Evolutionary conservation across 495 filamentous ascomycete genomes (phyloP), one percentile per base, ranked within the genome.

Genomic region (Penicillium verhagenii): DNA sequence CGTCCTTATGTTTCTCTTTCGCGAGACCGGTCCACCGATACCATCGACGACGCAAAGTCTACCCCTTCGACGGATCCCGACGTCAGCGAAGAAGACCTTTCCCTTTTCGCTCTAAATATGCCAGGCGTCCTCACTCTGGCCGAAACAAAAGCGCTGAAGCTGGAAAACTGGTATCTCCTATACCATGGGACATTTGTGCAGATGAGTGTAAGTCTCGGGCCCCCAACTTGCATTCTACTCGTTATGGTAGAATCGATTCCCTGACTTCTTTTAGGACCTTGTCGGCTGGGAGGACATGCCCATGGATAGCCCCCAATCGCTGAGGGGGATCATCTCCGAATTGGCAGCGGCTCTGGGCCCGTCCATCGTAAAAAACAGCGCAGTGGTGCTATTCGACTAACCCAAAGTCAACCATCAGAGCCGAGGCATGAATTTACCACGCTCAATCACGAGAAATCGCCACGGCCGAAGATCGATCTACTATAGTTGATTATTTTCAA

Each of bases 261-360:
- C 63, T 56, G 50, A 66, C 44, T 43, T 61, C 1, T 48, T 63
- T 19, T 64, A 68, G 76, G 85, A 88, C 59, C 71, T 92, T 18
- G 78, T 85, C 19, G 71, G 75, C 7, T 96, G 89, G 89, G 81
- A 87, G 10, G 56, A 64, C n/a, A 80, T 85, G 56, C 59, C 75
- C 11, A 70, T 88, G 10, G 65, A 67, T 13, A 72, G 84, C 53
- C 65, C 76, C 4, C 68, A 72, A 23, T 74, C 76, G 0, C 57
- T 90, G 24, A 91, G 89, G 68, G 84, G 82, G 0, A 77, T 84
- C 35, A 71, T 94, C 38, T 89, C 82, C 6, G 90, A 96, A 63
- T 69, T 96, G 31, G 87, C 88, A 8, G 89, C 93, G 6, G 84
- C 79, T 4, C 71, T 96, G 37, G 93, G 93, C 2, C 81, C 83